These are phyloP conservation scores for Magnaporthiopsis rhizophila DNA, from an alignment of 2,329 filamentous ascomycete genomes.

Conservation along the genomic window DNA sequence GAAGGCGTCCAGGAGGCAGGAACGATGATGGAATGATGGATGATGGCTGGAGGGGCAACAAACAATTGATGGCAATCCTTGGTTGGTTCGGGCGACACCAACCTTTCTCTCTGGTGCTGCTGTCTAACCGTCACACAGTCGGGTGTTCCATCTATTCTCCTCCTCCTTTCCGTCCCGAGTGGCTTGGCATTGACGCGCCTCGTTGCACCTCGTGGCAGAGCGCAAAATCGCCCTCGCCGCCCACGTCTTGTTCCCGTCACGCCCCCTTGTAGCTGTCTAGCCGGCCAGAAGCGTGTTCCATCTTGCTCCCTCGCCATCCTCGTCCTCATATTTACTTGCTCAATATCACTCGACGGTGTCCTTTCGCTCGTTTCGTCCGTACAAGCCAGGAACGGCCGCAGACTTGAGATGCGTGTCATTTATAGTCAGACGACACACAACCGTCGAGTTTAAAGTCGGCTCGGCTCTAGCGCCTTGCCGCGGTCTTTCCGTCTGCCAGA, in stretches of 20 bases:
- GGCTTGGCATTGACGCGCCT: no score
- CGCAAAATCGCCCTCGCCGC: no score
- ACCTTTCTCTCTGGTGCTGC: background rate
- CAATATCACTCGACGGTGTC: background rate
- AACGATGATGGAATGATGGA: no score
- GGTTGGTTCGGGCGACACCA: constrained; percentile 9
- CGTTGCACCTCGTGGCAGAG: no score
- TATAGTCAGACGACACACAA: background rate
- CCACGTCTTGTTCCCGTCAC: no score
- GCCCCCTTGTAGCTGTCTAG: no score
- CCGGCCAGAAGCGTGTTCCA: no score
- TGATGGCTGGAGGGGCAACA: background rate
- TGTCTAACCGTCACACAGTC: background rate
- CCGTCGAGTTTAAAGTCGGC: background rate
- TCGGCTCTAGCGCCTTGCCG: background rate
- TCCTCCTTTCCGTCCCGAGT: background rate
- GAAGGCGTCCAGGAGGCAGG: no score
- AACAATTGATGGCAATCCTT: background rate
- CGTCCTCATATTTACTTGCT: background rate
- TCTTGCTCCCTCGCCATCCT: background rate
- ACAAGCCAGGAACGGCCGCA: background rate
- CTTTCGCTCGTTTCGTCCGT: background rate
- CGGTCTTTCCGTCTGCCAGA: background rate
- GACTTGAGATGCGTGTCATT: background rate
- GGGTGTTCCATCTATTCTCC: background rate